Percentiles rank a stretch among this genome's conserved stretches.
Evolutionary conservation across 768 basidiomycete genomes (phyloP).

Genomic region (Naganishia friedmannii): DNA sequence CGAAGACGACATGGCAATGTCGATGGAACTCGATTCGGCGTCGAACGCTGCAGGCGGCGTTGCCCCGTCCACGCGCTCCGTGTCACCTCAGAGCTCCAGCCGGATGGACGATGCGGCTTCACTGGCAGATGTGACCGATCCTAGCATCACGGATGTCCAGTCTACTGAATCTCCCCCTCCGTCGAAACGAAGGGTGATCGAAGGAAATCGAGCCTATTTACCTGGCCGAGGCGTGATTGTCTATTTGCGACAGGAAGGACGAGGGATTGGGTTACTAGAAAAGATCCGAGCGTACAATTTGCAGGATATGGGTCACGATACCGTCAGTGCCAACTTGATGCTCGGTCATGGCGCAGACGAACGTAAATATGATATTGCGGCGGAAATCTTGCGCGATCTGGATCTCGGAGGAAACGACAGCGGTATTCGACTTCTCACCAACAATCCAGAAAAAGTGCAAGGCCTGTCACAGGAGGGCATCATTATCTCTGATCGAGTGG

Average conservation of each 20-base stretch:
- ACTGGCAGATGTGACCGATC: background rate
- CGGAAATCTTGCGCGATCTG: constrained; percentile 81
- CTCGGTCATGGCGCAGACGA: constrained; percentile 93
- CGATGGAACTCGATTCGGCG: constrained; percentile 28
- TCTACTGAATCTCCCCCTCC: background rate
- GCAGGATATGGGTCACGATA: constrained; percentile 96
- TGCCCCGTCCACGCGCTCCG: constrained; percentile 2
- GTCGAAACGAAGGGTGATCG: constrained; percentile 2
- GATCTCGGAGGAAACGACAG: constrained; percentile 62
- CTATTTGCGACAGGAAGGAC: constrained; percentile 94
- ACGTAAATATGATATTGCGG: constrained; percentile 86
- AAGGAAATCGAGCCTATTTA: constrained; percentile 44
- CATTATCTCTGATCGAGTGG: constrained; percentile 73
- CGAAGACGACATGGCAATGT: constrained; percentile 31
- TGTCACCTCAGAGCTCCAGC: constrained; percentile 19
- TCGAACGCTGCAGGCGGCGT: constrained; percentile 2
- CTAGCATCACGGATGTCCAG: constrained; percentile 11
- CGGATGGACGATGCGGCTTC: constrained; percentile 6
- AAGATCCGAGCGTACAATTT: constrained; percentile 97
- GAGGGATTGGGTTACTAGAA: constrained; percentile 90
- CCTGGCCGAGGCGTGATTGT: constrained; percentile 88
- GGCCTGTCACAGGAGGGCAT: constrained; percentile 83
- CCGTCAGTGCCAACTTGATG: constrained; percentile 94
- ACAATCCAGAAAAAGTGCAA: constrained; percentile 95
- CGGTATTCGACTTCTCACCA: constrained; percentile 75